Conservation (phyloP, 1,139 yeast species). For the Candida sojae region DNA sequence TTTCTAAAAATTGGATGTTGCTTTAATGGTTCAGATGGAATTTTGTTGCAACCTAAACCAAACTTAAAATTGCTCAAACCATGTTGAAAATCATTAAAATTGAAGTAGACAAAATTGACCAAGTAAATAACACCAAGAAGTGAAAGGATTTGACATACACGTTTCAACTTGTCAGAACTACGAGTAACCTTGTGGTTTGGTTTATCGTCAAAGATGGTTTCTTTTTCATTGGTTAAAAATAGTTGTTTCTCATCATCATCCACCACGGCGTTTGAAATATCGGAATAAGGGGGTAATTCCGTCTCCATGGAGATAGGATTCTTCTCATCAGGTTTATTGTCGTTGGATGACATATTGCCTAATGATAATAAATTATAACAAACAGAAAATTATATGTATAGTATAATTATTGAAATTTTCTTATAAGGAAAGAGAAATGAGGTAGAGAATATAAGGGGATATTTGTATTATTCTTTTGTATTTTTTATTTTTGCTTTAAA, state of each 20-base stretch:
- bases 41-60: background rate
- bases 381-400: too few species aligned
- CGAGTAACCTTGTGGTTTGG: background rate
- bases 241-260: background rate
- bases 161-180: background rate
- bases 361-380: too few species aligned
- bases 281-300: conserved; percentile 4
- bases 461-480: too few species aligned
- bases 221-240: background rate
- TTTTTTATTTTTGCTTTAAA: too few species aligned
- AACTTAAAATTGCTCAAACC: background rate
- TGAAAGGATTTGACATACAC: background rate
- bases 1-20: conserved; percentile 10
- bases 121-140: background rate
- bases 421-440: too few species aligned
- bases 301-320: background rate
- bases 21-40: background rate
- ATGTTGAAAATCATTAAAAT: background rate
- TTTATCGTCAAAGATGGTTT: background rate
- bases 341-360: conserved; percentile 1
- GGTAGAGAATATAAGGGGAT: too few species aligned
- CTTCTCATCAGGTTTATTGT: background rate
- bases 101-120: background rate
- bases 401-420: too few species aligned
- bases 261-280: background rate